Percentiles rank a stretch among this genome's conserved stretches.
Conservation (phyloP, 805 yeast genomes). For the Nakazawaea sp. region DNA sequence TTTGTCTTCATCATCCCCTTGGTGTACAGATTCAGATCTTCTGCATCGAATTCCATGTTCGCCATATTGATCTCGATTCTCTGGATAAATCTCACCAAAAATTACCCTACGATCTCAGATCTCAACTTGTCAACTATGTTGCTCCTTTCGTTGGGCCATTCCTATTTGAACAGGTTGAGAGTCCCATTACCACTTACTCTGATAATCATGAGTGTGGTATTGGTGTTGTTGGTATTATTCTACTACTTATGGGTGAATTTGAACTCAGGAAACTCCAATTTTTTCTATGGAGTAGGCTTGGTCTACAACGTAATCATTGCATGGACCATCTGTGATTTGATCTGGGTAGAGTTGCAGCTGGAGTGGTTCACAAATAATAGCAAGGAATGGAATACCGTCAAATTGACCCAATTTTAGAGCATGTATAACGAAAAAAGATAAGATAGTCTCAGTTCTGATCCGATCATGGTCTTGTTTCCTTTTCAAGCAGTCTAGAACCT, state of each 20-base stretch:
- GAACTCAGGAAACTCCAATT: constrained; percentile 94
- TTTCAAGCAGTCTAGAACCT: too few species aligned
- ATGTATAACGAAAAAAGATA: too few species aligned
- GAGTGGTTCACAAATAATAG: constrained; percentile 51
- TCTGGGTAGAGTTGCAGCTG: constrained; percentile 70
- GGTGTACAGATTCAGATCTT: constrained; percentile 49
- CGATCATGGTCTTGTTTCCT: too few species aligned
- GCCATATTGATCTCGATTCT: constrained; percentile 33
- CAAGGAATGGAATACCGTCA: not conserved
- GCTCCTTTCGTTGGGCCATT: constrained; percentile 23
- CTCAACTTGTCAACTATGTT: constrained; percentile 34
- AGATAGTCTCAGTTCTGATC: too few species aligned
- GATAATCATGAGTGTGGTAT: constrained; percentile 19
- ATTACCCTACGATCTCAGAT: constrained; percentile 85
- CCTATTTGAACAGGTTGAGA: constrained; percentile 19
- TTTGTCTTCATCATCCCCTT: constrained; percentile 66
- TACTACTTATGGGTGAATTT: constrained; percentile 91
- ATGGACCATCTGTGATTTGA: constrained; percentile 40
- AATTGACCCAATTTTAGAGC: not conserved
- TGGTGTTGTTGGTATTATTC: constrained; percentile 78
- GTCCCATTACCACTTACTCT: constrained; percentile 22
- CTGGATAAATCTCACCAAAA: constrained; percentile 55
- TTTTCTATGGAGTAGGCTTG: constrained; percentile 89
- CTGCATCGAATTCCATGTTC: constrained; percentile 46
- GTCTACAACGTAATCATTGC: constrained; percentile 60